phyloP scores from a whole-genome alignment of 208 protist species.

The Kentomonas sorsogonicus region DNA sequence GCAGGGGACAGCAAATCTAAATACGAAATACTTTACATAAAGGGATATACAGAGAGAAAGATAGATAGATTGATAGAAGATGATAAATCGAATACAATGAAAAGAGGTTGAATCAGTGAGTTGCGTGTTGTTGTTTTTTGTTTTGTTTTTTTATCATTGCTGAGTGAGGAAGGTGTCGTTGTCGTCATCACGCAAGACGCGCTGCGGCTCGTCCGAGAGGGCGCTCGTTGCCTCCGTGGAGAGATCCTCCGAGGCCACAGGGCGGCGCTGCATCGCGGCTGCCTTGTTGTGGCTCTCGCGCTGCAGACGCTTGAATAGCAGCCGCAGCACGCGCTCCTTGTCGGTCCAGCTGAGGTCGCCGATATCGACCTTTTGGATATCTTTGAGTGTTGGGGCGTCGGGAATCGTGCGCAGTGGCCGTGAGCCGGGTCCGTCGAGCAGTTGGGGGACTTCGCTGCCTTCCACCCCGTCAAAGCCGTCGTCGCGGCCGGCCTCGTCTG shows the following conservation, averaged over 20 bases:
- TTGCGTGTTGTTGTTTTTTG: neutral
- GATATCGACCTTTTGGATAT: conserved; percentile 68
- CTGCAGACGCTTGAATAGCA: conserved; percentile 74
- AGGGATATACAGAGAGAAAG: neutral
- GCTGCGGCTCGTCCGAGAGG: neutral
- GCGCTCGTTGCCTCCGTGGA: neutral
- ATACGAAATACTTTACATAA: too few relatives aligned
- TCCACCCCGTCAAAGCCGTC: too few relatives aligned
- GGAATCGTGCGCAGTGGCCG: conserved; percentile 25
- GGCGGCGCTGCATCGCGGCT: neutral
- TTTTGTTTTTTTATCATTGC: conserved; percentile 16
- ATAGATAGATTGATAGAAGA: neutral
- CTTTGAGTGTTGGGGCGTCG: conserved; percentile 36
- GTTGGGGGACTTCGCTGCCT: too few relatives aligned
- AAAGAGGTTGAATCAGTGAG: conserved; percentile 1
- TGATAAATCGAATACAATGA: conserved; percentile 6
- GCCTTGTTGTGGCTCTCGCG: conserved; percentile 15
- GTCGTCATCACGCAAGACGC: neutral
- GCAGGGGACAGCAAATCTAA: too few relatives aligned
- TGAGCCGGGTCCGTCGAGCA: neutral
- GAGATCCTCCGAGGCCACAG: neutral
- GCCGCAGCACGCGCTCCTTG: conserved; percentile 84
- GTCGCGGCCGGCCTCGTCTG: neutral
- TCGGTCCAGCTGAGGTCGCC: conserved; percentile 72
- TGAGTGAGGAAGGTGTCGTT: conserved; percentile 48